Conservation (phyloP, 345 rosid species). For the Combretum micranthum region DNA sequence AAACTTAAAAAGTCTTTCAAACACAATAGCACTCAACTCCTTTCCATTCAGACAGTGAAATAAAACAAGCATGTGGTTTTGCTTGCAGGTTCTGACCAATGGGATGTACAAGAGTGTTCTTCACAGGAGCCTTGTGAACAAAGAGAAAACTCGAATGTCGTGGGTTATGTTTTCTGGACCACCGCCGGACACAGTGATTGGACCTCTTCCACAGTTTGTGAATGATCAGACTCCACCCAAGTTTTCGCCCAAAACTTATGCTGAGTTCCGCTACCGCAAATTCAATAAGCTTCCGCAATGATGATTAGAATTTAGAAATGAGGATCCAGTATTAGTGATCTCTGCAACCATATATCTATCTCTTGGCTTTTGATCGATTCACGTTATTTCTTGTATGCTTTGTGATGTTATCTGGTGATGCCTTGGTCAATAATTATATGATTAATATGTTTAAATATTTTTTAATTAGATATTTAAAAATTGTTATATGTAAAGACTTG, state of each 20-base stretch:
- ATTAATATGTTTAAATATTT: no score
- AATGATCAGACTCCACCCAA: constrained; percentile 29
- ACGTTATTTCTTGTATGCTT: no score
- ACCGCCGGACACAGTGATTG: constrained; percentile 30
- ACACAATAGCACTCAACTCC: no score
- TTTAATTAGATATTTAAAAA: no score
- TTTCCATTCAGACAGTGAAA: no score
- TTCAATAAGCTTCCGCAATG: constrained; percentile 38
- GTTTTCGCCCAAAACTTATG: constrained; percentile 32
- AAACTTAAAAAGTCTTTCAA: no score
- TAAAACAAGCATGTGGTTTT: neutral
- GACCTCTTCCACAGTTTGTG: constrained; percentile 36
- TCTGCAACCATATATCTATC: no score
- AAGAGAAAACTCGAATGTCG: constrained; percentile 35
- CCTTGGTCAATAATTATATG: no score
- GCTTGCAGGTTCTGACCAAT: constrained; percentile 45
- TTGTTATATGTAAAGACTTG: no score
- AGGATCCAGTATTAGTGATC: no score
- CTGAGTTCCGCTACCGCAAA: constrained; percentile 35
- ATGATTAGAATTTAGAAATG: neutral
- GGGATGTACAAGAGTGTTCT: constrained; percentile 46
- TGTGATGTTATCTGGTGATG: no score
- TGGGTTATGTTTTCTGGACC: constrained; percentile 47
- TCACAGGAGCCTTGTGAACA: constrained; percentile 43
- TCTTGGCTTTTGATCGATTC: no score